Conservation (phyloP, 140 eudicot species). For the Flaveria floridana region DNA sequence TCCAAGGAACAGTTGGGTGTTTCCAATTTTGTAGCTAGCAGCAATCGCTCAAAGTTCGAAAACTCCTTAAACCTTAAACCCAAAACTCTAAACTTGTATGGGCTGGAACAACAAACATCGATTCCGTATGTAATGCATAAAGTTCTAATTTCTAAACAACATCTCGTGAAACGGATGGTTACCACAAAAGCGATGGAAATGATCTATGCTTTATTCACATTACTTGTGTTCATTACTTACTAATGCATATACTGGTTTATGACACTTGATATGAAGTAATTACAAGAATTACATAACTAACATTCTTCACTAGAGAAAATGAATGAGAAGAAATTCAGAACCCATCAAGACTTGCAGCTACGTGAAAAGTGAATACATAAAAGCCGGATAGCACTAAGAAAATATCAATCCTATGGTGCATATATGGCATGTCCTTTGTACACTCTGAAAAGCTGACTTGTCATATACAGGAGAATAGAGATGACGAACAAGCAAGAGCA, state of each 20-base stretch:
- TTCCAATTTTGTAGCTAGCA: no score
- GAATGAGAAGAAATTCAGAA: slow-evolving; percentile 20
- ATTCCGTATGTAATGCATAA: neutral
- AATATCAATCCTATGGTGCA: slow-evolving; percentile 17
- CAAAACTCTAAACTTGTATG: no score
- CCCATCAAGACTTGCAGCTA: slow-evolving; percentile 21
- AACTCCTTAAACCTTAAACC: no score
- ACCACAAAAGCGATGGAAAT: neutral
- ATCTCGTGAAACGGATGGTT: neutral
- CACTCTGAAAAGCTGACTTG: slow-evolving; percentile 20
- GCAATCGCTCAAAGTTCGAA: no score
- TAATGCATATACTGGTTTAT: slow-evolving; percentile 34
- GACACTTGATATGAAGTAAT: slow-evolving; percentile 24
- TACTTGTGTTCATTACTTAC: slow-evolving; percentile 36
- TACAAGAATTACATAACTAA: slow-evolving; percentile 21
- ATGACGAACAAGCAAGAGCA: neutral
- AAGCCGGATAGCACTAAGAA: slow-evolving; percentile 11
- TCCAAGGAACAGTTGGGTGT: no score
- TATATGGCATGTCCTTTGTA: slow-evolving; percentile 26
- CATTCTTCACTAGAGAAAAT: slow-evolving; percentile 9
- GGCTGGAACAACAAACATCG: neutral
- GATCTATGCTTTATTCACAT: slow-evolving; percentile 23
- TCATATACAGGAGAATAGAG: slow-evolving; percentile 10
- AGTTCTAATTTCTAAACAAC: neutral
- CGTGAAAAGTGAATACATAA: slow-evolving; percentile 28